Evolutionary conservation across 176 grass and related monocot species (phyloP).

Genomic region (Aegilops speltoides): DNA sequence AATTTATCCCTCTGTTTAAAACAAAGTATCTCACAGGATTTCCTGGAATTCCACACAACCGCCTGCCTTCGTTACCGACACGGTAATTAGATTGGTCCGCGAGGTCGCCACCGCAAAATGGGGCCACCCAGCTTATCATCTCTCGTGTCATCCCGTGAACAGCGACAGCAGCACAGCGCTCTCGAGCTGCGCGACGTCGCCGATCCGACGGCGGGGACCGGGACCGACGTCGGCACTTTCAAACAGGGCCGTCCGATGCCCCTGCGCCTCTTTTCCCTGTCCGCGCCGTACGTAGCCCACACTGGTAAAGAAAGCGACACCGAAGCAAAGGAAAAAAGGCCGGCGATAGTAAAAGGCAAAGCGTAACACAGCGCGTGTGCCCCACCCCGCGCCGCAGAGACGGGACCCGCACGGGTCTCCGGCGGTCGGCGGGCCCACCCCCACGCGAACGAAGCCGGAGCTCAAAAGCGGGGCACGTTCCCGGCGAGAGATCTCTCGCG

Average conservation of each 20-base stretch:
- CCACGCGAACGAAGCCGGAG: neutral
- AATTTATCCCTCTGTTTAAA: too few relatives aligned
- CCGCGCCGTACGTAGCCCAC: neutral
- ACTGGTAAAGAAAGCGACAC: neutral
- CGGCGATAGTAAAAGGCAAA: neutral
- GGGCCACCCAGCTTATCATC: neutral
- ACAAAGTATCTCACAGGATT: too few relatives aligned
- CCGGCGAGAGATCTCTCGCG: neutral
- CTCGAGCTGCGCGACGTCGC: neutral
- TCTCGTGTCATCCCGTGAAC: neutral
- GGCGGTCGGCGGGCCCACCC: neutral
- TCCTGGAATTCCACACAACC: too few relatives aligned
- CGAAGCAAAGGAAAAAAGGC: neutral
- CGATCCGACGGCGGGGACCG: neutral
- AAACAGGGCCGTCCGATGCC: slow-evolving; percentile 32
- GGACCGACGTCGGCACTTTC: slow-evolving; percentile 12
- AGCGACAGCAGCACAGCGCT: neutral
- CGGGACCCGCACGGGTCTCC: neutral
- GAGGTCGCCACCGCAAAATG: neutral
- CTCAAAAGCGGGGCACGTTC: neutral
- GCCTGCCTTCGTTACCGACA: neutral
- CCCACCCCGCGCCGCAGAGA: neutral
- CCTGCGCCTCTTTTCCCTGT: neutral
- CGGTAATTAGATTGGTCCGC: neutral
- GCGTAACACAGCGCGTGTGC: neutral